A percentile compares a stretch with the other conserved stretches of the same genome.
These are phyloP conservation scores for Chenopodium quinoa DNA, from an alignment of 148 eudicot species.

Conservation along the genomic window DNA sequence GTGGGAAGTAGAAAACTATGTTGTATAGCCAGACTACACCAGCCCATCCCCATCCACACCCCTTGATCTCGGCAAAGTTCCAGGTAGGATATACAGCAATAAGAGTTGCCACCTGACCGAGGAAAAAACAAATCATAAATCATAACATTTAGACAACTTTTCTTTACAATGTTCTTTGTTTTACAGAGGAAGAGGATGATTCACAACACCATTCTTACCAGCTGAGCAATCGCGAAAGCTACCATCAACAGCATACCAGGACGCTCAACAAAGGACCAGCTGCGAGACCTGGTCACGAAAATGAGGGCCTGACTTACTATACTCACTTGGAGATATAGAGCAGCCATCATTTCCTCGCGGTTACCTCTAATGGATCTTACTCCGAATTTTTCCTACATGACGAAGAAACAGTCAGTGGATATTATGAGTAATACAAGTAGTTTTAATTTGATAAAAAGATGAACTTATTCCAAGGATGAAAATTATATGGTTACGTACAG, in stretches of 20 bases:
- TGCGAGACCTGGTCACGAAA: conserved; percentile 88
- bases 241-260: conserved; percentile 64
- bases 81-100: conserved; percentile 88
- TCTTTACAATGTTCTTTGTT: neutral
- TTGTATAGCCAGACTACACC: conserved; percentile 94
- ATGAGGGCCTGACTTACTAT: conserved; percentile 91
- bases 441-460: neutral
- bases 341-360: conserved; percentile 73
- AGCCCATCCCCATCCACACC: conserved; percentile 99
- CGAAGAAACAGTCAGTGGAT: neutral
- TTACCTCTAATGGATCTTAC: conserved; percentile 45
- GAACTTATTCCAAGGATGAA: neutral
- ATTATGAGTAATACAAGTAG: neutral
- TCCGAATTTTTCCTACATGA: conserved; percentile 57
- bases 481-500: conserved; percentile 38
- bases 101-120: conserved; percentile 73
- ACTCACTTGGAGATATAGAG: conserved; percentile 92
- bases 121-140: conserved; percentile 3
- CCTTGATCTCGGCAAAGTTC: conserved; percentile 81
- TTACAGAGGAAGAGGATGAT: neutral
- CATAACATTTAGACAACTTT: neutral
- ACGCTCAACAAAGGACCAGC: conserved; percentile 84
- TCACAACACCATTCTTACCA: conserved; percentile 46
- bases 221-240: conserved; percentile 79
- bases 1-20: conserved; percentile 73